phyloP scores from a whole-genome alignment of 495 filamentous ascomycete genomes.

The Trichoderma asperelloides region DNA sequence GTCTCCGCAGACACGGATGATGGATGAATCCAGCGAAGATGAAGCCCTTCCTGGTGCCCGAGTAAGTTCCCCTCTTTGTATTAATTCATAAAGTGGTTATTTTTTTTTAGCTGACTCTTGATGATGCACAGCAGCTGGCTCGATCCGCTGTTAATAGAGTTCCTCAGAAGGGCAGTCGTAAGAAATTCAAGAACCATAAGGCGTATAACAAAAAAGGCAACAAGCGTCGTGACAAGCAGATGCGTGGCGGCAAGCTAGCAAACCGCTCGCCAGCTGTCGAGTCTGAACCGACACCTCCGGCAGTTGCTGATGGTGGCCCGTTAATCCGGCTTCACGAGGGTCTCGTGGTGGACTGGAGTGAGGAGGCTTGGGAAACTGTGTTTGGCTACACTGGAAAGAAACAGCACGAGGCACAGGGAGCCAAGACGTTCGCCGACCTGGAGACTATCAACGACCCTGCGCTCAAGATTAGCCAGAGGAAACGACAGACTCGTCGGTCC shows the following conservation, averaged over 20 bases:
- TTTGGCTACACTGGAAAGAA: slow-evolving; percentile 48
- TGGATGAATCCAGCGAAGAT: slow-evolving; percentile 44
- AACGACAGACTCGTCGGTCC: slow-evolving; percentile 53
- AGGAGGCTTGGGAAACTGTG: slow-evolving; percentile 54
- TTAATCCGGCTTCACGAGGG: slow-evolving; percentile 70
- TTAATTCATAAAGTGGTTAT: neutral
- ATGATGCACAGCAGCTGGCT: neutral
- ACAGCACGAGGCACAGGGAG: slow-evolving; percentile 21
- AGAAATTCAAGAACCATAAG: slow-evolving; percentile 27
- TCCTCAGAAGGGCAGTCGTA: slow-evolving; percentile 14
- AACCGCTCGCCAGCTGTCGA: neutral
- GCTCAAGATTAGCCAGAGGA: slow-evolving; percentile 48
- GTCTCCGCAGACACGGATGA: slow-evolving; percentile 35
- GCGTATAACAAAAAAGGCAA: slow-evolving; percentile 31
- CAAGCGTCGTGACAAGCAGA: slow-evolving; percentile 27
- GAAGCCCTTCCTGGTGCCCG: slow-evolving; percentile 22
- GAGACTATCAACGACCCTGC: slow-evolving; percentile 55
- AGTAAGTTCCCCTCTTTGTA: slow-evolving; percentile 16
- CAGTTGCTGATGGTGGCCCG: slow-evolving; percentile 41
- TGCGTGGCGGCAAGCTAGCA: slow-evolving; percentile 20
- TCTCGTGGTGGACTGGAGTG: slow-evolving; percentile 75
- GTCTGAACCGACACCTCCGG: slow-evolving; percentile 11
- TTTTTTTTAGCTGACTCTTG: neutral
- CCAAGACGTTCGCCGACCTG: slow-evolving; percentile 42
- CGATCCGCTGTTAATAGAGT: neutral